Evolutionary conservation across 108 stramenopile genomes (phyloP).

Genomic region (Skeletonema menzelii): DNA sequence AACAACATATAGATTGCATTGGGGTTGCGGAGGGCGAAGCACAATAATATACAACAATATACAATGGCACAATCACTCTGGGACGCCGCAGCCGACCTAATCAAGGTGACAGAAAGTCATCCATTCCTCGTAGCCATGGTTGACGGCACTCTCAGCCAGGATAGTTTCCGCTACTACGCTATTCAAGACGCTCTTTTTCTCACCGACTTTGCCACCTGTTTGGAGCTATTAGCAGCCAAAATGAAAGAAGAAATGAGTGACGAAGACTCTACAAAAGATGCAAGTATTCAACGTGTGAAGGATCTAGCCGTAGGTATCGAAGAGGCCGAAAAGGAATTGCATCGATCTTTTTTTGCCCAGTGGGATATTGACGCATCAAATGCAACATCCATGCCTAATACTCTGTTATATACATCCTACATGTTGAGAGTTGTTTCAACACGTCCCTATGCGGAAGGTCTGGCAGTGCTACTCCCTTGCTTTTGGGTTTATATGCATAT

Average conservation of each 20-base stretch:
- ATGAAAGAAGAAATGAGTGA: slow-evolving; percentile 23
- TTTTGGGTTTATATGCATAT: slow-evolving; percentile 93
- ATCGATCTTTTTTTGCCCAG: slow-evolving; percentile 70
- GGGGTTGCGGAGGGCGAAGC: too few species aligned
- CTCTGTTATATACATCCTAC: slow-evolving; percentile 83
- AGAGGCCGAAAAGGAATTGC: slow-evolving; percentile 71
- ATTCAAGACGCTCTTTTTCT: slow-evolving; percentile 82
- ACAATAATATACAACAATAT: too few species aligned
- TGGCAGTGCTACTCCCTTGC: slow-evolving; percentile 82
- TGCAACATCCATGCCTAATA: slow-evolving; percentile 70
- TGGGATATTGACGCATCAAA: slow-evolving; percentile 68
- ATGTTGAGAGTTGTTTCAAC: slow-evolving; percentile 73
- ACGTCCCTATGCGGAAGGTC: slow-evolving; percentile 64
- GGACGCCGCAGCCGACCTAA: slow-evolving; percentile 65
- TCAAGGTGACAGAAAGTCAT: slow-evolving; percentile 74
- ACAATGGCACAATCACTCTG: slow-evolving; percentile 67
- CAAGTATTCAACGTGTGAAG: slow-evolving; percentile 34
- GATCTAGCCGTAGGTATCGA: slow-evolving; percentile 76
- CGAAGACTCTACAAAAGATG: slow-evolving; percentile 16
- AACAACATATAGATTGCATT: too few species aligned
- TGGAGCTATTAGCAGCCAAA: slow-evolving; percentile 54
- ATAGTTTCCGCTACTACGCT: slow-evolving; percentile 80
- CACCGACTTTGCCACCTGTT: slow-evolving; percentile 70
- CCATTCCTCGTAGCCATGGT: slow-evolving; percentile 86
- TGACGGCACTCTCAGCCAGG: slow-evolving; percentile 59